Evolutionary conservation across 768 basidiomycete genomes (phyloP).

Genomic region (Tylopilus sp.): DNA sequence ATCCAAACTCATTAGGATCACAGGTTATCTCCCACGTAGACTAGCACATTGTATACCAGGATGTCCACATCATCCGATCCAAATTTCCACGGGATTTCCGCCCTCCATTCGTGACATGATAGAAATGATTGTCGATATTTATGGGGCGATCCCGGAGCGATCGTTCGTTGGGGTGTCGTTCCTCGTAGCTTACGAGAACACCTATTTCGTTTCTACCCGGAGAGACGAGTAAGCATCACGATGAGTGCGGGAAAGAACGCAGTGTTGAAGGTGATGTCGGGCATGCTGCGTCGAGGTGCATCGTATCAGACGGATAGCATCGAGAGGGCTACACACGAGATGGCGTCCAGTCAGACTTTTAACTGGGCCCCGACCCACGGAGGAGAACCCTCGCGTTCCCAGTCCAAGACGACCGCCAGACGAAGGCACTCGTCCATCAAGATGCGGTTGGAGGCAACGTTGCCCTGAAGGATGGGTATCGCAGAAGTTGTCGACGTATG

Average conservation of each 20-base stretch:
- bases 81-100: slow-evolving; percentile 66
- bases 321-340: slow-evolving; percentile 52
- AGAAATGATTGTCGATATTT: slow-evolving; percentile 53
- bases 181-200: slow-evolving; percentile 86
- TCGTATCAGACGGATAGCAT: neutral
- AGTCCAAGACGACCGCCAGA: slow-evolving; percentile 55
- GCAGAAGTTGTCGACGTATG: slow-evolving; percentile 61
- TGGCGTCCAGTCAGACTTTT: slow-evolving; percentile 49
- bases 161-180: slow-evolving; percentile 75
- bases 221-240: slow-evolving; percentile 56
- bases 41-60: slow-evolving; percentile 10
- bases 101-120: slow-evolving; percentile 49
- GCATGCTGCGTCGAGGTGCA: slow-evolving; percentile 83
- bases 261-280: slow-evolving; percentile 92
- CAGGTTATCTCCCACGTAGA: neutral
- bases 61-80: slow-evolving; percentile 44
- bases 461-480: slow-evolving; percentile 72
- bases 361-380: slow-evolving; percentile 40
- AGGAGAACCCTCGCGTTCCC: slow-evolving; percentile 64
- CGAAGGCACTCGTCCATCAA: slow-evolving; percentile 33
- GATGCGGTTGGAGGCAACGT: slow-evolving; percentile 48
- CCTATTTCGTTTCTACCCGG: too few species aligned
- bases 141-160: slow-evolving; percentile 63
- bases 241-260: slow-evolving; percentile 77
- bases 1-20: neutral